These are phyloP conservation scores for Ceratocystiopsis sp. DNA, from an alignment of 2,329 filamentous ascomycete species.

Conservation along the genomic window DNA sequence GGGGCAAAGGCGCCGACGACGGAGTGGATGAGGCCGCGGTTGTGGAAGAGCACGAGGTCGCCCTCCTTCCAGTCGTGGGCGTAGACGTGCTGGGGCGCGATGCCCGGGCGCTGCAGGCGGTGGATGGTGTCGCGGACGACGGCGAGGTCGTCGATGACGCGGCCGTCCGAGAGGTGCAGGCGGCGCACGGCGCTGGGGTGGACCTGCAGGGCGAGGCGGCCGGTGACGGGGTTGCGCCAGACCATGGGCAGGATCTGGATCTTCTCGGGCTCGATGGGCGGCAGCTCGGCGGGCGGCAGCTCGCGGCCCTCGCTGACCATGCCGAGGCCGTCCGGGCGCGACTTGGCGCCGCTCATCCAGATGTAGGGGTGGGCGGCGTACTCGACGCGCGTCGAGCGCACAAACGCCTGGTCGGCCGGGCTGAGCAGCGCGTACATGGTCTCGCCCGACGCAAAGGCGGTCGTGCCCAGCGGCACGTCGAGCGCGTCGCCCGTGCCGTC, in stretches of 20 bases:
- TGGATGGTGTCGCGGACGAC: constrained; percentile 51
- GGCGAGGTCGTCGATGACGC: constrained; percentile 47
- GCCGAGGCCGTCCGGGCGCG: constrained; percentile 53
- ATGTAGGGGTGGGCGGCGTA: constrained; percentile 69
- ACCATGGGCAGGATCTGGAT: constrained; percentile 60
- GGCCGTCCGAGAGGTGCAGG: constrained; percentile 50
- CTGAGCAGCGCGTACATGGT: constrained; percentile 52
- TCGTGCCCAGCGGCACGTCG: constrained; percentile 55
- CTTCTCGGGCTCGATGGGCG: constrained; percentile 45
- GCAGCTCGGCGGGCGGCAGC: constrained; percentile 39
- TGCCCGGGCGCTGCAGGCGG: constrained; percentile 53
- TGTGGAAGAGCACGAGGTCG: constrained; percentile 64
- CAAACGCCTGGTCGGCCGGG: constrained; percentile 49
- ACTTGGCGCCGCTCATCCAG: constrained; percentile 58
- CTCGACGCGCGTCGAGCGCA: constrained; percentile 47
- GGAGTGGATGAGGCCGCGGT: constrained; percentile 56
- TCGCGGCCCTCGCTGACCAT: constrained; percentile 40
- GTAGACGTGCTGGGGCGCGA: constrained; percentile 51
- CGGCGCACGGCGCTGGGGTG: constrained; percentile 56
- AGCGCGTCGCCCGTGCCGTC: constrained; percentile 51
- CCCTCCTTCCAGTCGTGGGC: constrained; percentile 63
- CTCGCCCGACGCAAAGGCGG: constrained; percentile 57
- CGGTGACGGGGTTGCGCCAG: constrained; percentile 61
- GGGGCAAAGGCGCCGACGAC: constrained; percentile 60
- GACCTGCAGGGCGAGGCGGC: constrained; percentile 51